phyloP scores from a whole-genome alignment of 768 basidiomycete genomes.

The Pleurotus ostreatus region DNA sequence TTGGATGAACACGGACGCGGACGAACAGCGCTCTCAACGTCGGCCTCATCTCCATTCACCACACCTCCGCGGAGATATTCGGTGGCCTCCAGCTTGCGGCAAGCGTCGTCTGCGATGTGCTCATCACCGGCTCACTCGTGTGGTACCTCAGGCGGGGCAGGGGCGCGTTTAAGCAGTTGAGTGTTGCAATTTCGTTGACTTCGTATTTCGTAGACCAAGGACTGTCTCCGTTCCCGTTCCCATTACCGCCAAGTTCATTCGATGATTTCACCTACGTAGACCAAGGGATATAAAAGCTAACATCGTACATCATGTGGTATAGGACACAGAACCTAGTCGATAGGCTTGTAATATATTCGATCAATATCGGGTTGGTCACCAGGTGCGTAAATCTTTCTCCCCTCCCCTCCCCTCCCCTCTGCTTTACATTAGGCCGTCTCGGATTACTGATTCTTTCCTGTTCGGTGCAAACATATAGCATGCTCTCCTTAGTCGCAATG shows the following conservation, averaged over 20 bases:
- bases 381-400: neutral
- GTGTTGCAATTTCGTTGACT: neutral
- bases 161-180: neutral
- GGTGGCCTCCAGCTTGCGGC: neutral
- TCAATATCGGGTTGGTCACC: constrained; percentile 1
- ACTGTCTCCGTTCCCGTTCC: too few relatives aligned
- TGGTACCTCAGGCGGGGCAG: neutral
- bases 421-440: neutral
- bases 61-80: neutral
- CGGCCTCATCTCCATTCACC: neutral
- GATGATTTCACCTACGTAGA: too few relatives aligned
- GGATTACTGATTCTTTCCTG: neutral
- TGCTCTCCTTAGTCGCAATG: neutral
- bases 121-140: neutral
- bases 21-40: neutral
- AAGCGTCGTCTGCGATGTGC: neutral
- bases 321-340: neutral
- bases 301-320: neutral
- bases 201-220: neutral
- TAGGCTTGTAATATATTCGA: neutral
- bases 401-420: neutral
- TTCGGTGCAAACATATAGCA: neutral
- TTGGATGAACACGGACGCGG: neutral
- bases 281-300: neutral
- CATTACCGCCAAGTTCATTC: too few relatives aligned